A percentile compares a stretch with the other conserved stretches of the same genome.
Evolutionary conservation across 2,329 filamentous ascomycete genomes (phyloP).

Genomic region (Aspergillus fischeri): DNA sequence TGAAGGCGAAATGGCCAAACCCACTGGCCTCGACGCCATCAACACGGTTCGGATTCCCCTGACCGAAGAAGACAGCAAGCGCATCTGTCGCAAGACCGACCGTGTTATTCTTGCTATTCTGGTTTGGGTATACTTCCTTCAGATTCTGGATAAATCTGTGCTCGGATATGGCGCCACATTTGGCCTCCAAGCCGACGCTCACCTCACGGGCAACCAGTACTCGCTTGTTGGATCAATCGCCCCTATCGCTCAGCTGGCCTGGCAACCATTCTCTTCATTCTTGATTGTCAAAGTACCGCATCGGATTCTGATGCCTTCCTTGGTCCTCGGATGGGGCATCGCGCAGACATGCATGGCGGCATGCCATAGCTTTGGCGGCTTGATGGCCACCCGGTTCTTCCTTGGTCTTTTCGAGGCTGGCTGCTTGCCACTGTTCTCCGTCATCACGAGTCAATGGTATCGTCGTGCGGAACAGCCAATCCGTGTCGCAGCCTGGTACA

Average conservation of each 20-base stretch:
- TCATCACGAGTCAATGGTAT: constrained; percentile 47
- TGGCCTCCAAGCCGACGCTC: constrained; percentile 48
- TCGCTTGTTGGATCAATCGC: constrained; percentile 56
- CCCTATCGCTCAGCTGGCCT: constrained; percentile 57
- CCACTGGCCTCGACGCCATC: constrained; percentile 12
- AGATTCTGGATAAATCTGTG: constrained; percentile 56
- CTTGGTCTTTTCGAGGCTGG: constrained; percentile 52
- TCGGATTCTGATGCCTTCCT: constrained; percentile 53
- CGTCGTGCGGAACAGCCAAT: constrained; percentile 57
- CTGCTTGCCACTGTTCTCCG: constrained; percentile 43
- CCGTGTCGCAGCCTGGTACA: constrained; percentile 63
- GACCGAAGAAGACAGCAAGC: constrained; percentile 43
- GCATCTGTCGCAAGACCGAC: constrained; percentile 60
- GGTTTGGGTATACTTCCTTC: constrained; percentile 46
- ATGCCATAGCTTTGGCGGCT: constrained; percentile 43
- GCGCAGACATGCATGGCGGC: constrained; percentile 47
- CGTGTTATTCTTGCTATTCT: constrained; percentile 50
- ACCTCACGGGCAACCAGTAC: constrained; percentile 53
- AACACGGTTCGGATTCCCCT: constrained; percentile 21
- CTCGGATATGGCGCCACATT: constrained; percentile 57
- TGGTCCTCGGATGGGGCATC: constrained; percentile 48
- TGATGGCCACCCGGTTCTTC: constrained; percentile 50
- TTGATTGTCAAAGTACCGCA: constrained; percentile 60
- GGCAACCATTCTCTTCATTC: constrained; percentile 57
- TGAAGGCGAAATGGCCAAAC: constrained; percentile 13